Percentiles rank a stretch among this genome's conserved stretches.
Evolutionary conservation across 2,329 filamentous ascomycete genomes (phyloP).

Genomic region (Diaporthe velutina): DNA sequence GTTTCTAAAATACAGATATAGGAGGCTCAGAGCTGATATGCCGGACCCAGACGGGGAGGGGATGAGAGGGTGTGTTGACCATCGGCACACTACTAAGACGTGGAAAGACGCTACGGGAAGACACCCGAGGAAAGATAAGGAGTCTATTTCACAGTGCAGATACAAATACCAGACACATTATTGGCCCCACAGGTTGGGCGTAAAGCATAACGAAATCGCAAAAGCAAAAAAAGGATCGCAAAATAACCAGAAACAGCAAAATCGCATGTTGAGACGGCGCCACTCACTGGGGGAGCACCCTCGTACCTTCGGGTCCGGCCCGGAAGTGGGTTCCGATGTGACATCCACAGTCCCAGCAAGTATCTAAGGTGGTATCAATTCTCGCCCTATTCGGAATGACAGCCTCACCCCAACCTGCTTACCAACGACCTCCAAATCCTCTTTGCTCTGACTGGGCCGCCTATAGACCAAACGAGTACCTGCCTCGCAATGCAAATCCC

Average conservation of each 20-base stretch:
- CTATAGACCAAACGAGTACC: background rate
- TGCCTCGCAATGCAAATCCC: background rate
- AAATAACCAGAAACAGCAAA: background rate
- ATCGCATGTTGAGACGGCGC: background rate
- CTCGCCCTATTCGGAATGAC: background rate
- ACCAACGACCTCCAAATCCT: background rate
- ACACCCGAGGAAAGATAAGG: background rate
- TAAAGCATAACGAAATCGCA: background rate
- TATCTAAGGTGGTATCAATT: too few relatives aligned
- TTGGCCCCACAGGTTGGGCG: background rate
- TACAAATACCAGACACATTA: background rate
- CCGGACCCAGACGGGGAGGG: background rate
- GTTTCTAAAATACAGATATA: too few relatives aligned
- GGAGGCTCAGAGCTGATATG: background rate
- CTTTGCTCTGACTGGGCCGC: conserved; percentile 15
- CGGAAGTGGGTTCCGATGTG: background rate
- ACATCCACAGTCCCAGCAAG: too few relatives aligned
- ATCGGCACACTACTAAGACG: background rate
- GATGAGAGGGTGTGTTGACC: background rate
- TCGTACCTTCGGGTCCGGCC: background rate
- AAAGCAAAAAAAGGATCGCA: conserved; percentile 22
- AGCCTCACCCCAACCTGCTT: background rate
- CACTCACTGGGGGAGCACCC: background rate
- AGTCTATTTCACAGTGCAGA: background rate
- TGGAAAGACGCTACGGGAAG: background rate